phyloP scores from a whole-genome alignment of 2,329 filamentous ascomycete genomes.

The Meredithiella fracta region DNA sequence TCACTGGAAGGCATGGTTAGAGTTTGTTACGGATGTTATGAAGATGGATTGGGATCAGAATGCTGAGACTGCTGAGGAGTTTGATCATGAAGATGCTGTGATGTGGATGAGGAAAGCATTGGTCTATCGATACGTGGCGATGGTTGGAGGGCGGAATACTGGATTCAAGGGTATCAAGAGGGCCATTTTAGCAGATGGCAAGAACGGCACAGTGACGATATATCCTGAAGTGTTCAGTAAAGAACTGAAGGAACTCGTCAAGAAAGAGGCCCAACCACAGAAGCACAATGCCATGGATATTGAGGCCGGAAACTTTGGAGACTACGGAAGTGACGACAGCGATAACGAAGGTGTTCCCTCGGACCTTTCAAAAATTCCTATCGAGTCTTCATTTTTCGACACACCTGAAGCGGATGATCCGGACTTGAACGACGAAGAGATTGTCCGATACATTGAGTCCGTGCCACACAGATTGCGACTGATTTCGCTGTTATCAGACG shows the following conservation, averaged over 20 bases:
- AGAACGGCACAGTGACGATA: constrained; percentile 31
- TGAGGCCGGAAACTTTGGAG: constrained; percentile 42
- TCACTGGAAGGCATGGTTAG: constrained; percentile 66
- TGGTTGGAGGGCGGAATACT: constrained; percentile 28
- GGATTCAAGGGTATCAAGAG: constrained; percentile 40
- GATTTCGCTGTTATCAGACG: constrained; percentile 37
- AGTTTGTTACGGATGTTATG: constrained; percentile 61
- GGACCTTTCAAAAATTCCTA: neutral
- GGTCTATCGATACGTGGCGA: constrained; percentile 31
- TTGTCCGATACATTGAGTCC: constrained; percentile 30
- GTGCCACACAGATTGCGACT: constrained; percentile 46
- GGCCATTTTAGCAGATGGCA: constrained; percentile 52
- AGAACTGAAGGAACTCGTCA: constrained; percentile 32
- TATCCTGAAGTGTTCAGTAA: constrained; percentile 53
- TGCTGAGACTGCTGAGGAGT: constrained; percentile 17
- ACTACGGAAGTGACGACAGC: constrained; percentile 28
- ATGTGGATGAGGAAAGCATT: neutral
- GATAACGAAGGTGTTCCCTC: constrained; percentile 16
- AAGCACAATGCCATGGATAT: constrained; percentile 26
- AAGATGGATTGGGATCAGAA: constrained; percentile 47
- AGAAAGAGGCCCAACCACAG: neutral
- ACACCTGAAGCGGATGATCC: constrained; percentile 1
- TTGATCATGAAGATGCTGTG: neutral
- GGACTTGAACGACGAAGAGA: constrained; percentile 9
- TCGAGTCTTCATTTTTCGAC: constrained; percentile 2